Evolutionary conservation across 371 early-diverging fungal species (phyloP), one percentile per base, ranked within the genome.

Genomic region (Thermomucor indicae-seudaticae): DNA sequence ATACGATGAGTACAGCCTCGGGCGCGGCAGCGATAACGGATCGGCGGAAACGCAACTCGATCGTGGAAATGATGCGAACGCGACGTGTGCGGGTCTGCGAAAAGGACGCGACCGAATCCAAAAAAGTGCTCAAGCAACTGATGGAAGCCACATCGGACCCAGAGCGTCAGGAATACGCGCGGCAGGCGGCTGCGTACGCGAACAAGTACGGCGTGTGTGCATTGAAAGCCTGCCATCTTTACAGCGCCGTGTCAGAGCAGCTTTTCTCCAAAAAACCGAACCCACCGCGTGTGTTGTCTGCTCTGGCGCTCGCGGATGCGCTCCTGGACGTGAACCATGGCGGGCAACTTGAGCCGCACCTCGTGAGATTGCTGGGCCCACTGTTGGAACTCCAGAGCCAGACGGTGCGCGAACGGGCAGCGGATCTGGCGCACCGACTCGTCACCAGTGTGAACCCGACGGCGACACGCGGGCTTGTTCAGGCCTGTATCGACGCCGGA

Each of bases 241-340:
- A 37, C 67, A 81, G 28, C 47, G 57, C 43, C 69, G 71, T 43
- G 70, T 89, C 53, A 58, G 85, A 30, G 67, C 67, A 43, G 64
- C 70, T 53, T 65, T 89, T 51, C 51, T 66, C 47, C 67, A 77
- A 41, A 80, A 81, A 24, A 63, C 81, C 30, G 56, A 47, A 17
- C 78, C 80, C 72, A 84, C 85, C 71, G 86, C 86, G 77, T 78
- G 65, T 29, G 83, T 78, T 20, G 60, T 65, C 83, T 30, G 85
- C 51, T 19, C 12, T 42, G 11, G 24, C 14, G n/a, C 16, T 41
- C 30, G 17, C 34, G 8, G 43, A 43, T 22, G 20, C 29, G 12
- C 32, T 51, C 19, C 16, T 42, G 2, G 42, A 24, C 6, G 28
- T 35, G 16, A 51, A 51, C n/a, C 22, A 40, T 23, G 14, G 29